Conservation (phyloP, 768 basidiomycete species). For the Collybia sordida region DNA sequence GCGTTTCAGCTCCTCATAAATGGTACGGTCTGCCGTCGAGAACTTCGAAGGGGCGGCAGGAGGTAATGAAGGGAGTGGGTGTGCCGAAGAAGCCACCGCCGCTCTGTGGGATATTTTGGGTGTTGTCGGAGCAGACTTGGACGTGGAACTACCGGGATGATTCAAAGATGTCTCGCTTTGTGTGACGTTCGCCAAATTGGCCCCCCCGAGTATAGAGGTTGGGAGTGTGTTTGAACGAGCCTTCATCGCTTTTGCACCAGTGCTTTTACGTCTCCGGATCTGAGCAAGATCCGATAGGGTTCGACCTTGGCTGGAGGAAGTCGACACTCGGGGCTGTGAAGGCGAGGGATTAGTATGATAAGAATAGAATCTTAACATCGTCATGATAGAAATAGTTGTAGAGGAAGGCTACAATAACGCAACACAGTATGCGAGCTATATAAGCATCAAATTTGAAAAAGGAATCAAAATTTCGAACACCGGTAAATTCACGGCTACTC, state of each 20-base stretch:
- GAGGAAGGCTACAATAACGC: slow-evolving; percentile 4
- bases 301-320: slow-evolving; percentile 23
- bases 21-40: slow-evolving; percentile 62
- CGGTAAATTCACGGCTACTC: slow-evolving; percentile 11
- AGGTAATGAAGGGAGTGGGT: not conserved
- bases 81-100: slow-evolving; percentile 3
- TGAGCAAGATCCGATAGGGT: slow-evolving; percentile 25
- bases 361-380: slow-evolving; percentile 12
- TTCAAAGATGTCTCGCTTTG: not conserved
- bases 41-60: slow-evolving; percentile 32
- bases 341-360: slow-evolving; percentile 7
- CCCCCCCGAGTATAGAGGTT: not conserved
- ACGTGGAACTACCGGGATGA: not conserved
- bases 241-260: slow-evolving; percentile 24
- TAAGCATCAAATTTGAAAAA: slow-evolving; percentile 3
- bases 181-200: too few species aligned
- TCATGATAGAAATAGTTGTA: slow-evolving; percentile 4
- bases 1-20: slow-evolving; percentile 54
- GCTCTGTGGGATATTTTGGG: slow-evolving; percentile 9
- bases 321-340: slow-evolving; percentile 25
- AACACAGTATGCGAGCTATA: slow-evolving; percentile 5
- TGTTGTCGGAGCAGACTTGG: slow-evolving; percentile 12
- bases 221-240: slow-evolving; percentile 18
- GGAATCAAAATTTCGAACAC: slow-evolving; percentile 3
- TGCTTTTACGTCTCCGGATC: slow-evolving; percentile 32